These are phyloP conservation scores for Fusarium solani-melongenae DNA, from an alignment of 2,329 filamentous ascomycete species.

Conservation along the genomic window DNA sequence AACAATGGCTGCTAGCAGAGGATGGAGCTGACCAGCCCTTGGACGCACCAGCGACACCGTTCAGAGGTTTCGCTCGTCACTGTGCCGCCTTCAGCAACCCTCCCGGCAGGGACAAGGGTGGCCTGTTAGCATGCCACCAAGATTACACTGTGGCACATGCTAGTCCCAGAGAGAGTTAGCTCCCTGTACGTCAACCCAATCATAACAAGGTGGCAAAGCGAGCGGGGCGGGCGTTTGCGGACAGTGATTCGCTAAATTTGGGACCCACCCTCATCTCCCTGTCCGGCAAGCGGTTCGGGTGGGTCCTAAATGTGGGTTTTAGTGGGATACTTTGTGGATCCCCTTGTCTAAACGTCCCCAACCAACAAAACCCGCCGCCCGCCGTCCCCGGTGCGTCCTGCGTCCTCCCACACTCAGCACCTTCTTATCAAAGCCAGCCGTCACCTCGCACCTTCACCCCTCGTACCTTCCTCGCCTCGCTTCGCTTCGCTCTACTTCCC, in stretches of 20 bases:
- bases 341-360: slow-evolving; percentile 36
- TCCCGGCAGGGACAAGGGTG: slow-evolving; percentile 29
- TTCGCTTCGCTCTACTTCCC: slow-evolving; percentile 42
- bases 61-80: slow-evolving; percentile 18
- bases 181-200: slow-evolving; percentile 44
- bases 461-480: slow-evolving; percentile 42
- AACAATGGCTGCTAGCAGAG: slow-evolving; percentile 33
- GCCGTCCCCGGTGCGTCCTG: slow-evolving; percentile 41
- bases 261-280: slow-evolving; percentile 38
- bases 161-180: slow-evolving; percentile 38
- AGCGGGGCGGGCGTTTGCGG: slow-evolving; percentile 36
- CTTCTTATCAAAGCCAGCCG: slow-evolving; percentile 41
- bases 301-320: slow-evolving; percentile 3
- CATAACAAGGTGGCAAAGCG: slow-evolving; percentile 47
- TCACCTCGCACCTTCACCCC: slow-evolving; percentile 39
- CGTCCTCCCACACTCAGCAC: slow-evolving; percentile 33
- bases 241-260: slow-evolving; percentile 46
- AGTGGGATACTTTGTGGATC: slow-evolving; percentile 26
- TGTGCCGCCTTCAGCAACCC: slow-evolving; percentile 35
- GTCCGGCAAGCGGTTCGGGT: slow-evolving; percentile 35
- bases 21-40: slow-evolving; percentile 29
- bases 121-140: slow-evolving; percentile 43
- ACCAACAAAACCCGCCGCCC: slow-evolving; percentile 48
- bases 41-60: slow-evolving; percentile 35
- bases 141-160: slow-evolving; percentile 44